Evolutionary conservation across 192 early-diverging fungal genomes (phyloP).

Genomic region (Spizellomyces punctatus): DNA sequence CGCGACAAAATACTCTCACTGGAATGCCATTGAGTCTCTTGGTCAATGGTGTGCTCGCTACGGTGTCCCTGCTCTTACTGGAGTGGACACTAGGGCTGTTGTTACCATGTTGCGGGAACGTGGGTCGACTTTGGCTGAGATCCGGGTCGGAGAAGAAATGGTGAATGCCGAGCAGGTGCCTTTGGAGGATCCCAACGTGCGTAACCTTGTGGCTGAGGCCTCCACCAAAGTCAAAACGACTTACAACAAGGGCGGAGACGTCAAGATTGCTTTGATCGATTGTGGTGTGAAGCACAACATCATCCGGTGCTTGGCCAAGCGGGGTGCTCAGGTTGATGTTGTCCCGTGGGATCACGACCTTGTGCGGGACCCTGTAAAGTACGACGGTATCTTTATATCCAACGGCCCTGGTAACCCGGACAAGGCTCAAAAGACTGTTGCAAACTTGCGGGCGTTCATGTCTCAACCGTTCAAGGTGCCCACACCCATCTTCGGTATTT

Average conservation of each 20-base stretch:
- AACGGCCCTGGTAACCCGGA: constrained; percentile 91
- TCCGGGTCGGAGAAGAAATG: constrained; percentile 66
- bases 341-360: constrained; percentile 87
- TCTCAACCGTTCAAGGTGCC: constrained; percentile 47
- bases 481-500: constrained; percentile 94
- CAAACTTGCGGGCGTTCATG: constrained; percentile 66
- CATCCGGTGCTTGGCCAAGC: constrained; percentile 75
- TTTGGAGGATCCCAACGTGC: constrained; percentile 71
- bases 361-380: constrained; percentile 54
- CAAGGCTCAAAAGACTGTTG: constrained; percentile 66
- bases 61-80: constrained; percentile 83
- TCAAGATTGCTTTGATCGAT: constrained; percentile 83
- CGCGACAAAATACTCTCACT: constrained; percentile 88
- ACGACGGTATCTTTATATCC: constrained; percentile 89
- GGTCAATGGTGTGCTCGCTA: constrained; percentile 85
- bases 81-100: constrained; percentile 91
- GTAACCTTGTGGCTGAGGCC: constrained; percentile 79
- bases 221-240: constrained; percentile 70
- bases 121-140: constrained; percentile 82
- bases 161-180: constrained; percentile 40
- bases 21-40: constrained; percentile 89
- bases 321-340: constrained; percentile 83
- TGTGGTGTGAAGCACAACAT: constrained; percentile 96
- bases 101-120: constrained; percentile 81
- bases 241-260: constrained; percentile 76